Conservation (phyloP, 305 asterid genomes). For the Lippia alba region DNA sequence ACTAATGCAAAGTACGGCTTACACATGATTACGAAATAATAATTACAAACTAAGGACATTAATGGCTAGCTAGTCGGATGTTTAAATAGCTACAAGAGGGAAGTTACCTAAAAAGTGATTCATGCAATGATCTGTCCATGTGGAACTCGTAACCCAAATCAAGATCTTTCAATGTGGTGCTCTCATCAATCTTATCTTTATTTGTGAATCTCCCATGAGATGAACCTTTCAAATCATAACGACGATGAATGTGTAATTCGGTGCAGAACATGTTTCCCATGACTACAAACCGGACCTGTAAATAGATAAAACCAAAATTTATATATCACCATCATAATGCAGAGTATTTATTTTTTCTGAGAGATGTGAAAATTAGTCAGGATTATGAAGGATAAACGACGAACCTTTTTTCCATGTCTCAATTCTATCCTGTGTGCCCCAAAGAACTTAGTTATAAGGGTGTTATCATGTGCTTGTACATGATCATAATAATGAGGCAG, state of each 20-base stretch:
- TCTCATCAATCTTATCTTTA: constrained; percentile 73
- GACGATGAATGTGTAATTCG: constrained; percentile 88
- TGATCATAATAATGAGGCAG: constrained; percentile 82
- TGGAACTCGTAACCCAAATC: constrained; percentile 87
- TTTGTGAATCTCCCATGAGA: constrained; percentile 84
- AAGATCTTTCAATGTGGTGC: constrained; percentile 89
- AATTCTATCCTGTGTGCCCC: constrained; percentile 80
- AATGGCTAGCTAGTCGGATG: background rate
- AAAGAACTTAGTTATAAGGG: constrained; percentile 90
- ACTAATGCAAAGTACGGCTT: constrained; percentile 10
- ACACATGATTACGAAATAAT: constrained; percentile 16
- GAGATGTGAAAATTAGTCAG: constrained; percentile 29
- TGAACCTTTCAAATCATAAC: constrained; percentile 95
- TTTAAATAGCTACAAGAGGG: constrained; percentile 18
- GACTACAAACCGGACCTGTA: constrained; percentile 91
- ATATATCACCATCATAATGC: constrained; percentile 16
- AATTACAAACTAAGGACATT: background rate
- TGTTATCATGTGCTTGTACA: constrained; percentile 81
- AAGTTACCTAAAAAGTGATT: constrained; percentile 78
- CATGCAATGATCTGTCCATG: constrained; percentile 85
- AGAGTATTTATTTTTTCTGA: constrained; percentile 5
- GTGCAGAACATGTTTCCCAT: constrained; percentile 99
- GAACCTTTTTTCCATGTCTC: constrained; percentile 79
- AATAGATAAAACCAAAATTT: constrained; percentile 25
- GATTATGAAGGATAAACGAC: constrained; percentile 26